Evolutionary conservation across 2,329 filamentous ascomycete species (phyloP).

Genomic region (Magnaporthiopsis rhizophila): DNA sequence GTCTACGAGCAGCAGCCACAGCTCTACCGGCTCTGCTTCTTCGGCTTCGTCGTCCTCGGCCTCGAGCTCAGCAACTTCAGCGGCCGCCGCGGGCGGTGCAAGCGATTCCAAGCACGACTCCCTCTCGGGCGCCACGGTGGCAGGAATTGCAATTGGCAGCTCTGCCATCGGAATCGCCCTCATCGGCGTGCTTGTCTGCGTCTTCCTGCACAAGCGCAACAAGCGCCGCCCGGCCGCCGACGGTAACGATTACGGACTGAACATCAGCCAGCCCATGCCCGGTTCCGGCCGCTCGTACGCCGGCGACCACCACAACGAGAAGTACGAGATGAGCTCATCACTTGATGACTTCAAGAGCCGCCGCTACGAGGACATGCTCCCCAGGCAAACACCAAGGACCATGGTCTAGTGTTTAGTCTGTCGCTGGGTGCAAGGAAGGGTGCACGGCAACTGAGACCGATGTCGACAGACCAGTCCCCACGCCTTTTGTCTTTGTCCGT

Average conservation of each 20-base stretch:
- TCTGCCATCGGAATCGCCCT: slow-evolving; percentile 6
- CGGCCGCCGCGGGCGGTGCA: neutral
- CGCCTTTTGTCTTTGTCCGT: slow-evolving; percentile 1
- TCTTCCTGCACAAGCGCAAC: slow-evolving; percentile 12
- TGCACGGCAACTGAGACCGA: neutral
- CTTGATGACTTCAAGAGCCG: slow-evolving; percentile 42
- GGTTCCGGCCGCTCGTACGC: slow-evolving; percentile 33
- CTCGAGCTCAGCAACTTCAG: slow-evolving; percentile 3
- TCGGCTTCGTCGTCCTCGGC: slow-evolving; percentile 1
- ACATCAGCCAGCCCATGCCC: slow-evolving; percentile 45
- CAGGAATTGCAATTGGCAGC: slow-evolving; percentile 8
- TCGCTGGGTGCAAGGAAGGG: neutral
- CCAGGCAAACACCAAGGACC: slow-evolving; percentile 37
- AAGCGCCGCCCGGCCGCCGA: neutral
- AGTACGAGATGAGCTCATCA: slow-evolving; percentile 27
- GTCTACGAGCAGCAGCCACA: slow-evolving; percentile 2
- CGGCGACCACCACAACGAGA: slow-evolving; percentile 26
- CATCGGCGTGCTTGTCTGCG: slow-evolving; percentile 6
- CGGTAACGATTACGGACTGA: slow-evolving; percentile 14
- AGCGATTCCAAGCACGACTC: neutral
- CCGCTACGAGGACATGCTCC: slow-evolving; percentile 51
- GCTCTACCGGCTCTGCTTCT: neutral
- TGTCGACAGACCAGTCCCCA: neutral
- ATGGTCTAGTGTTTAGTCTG: slow-evolving; percentile 19
- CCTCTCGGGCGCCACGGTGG: slow-evolving; percentile 2